Evolutionary conservation across 2,329 filamentous ascomycete genomes (phyloP).

Genomic region (Rutstroemia sp.): DNA sequence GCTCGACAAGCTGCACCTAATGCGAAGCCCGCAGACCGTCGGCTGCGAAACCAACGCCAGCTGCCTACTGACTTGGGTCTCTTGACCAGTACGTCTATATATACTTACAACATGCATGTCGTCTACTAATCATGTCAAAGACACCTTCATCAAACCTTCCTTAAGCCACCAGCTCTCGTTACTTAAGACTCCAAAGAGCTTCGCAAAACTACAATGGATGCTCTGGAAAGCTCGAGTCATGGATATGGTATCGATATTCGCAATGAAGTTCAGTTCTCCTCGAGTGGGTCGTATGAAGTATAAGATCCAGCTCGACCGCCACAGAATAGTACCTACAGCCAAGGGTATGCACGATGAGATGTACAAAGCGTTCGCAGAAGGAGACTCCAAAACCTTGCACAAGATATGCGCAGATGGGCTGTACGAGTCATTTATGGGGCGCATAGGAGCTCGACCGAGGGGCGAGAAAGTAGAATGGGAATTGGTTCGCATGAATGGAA

Average conservation of each 20-base stretch:
- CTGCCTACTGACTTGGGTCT: conserved; percentile 20
- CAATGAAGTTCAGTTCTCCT: conserved; percentile 17
- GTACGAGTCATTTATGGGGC: conserved; percentile 41
- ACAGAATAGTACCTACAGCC: conserved; percentile 43
- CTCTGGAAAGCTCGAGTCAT: conserved; percentile 19
- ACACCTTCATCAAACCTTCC: conserved; percentile 31
- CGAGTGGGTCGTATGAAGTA: background rate
- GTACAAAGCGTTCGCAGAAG: conserved; percentile 53
- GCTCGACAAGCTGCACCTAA: conserved; percentile 8
- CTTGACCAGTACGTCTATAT: conserved; percentile 17
- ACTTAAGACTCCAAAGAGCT: conserved; percentile 19
- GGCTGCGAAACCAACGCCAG: background rate
- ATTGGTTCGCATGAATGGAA: conserved; percentile 42
- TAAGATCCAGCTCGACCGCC: conserved; percentile 34
- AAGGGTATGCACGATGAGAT: conserved; percentile 53
- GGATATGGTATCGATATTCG: conserved; percentile 17
- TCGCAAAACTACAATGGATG: conserved; percentile 25
- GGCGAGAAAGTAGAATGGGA: conserved; percentile 45
- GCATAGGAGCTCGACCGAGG: conserved; percentile 44
- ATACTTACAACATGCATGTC: background rate
- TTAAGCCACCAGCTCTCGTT: conserved; percentile 26
- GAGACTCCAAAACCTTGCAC: conserved; percentile 44
- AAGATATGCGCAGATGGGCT: conserved; percentile 48
- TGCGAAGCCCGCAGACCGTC: background rate
- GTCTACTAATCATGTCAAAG: conserved; percentile 17